These are phyloP conservation scores for Tetraselmis chui DNA, from an alignment of 139 green algal species.

Conservation along the genomic window DNA sequence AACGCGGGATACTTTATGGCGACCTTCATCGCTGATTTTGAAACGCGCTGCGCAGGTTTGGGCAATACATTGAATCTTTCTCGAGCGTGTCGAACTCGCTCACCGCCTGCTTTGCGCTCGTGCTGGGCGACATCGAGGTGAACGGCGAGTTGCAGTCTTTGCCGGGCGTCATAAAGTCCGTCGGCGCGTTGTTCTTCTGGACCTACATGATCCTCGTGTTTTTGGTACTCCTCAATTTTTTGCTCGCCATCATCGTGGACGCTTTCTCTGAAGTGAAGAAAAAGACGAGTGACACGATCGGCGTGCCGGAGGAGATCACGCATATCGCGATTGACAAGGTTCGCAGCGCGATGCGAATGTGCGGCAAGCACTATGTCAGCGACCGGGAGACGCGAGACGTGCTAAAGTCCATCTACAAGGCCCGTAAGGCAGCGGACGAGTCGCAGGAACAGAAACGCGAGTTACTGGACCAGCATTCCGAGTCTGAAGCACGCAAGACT, in stretches of 20 bases:
- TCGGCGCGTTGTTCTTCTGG: conserved; percentile 76
- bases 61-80: conserved; percentile 57
- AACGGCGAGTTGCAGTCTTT: conserved; percentile 55
- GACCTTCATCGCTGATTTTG: too few relatives aligned
- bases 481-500: background rate
- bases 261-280: conserved; percentile 64
- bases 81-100: conserved; percentile 52
- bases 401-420: background rate
- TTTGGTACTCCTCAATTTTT: conserved; percentile 87
- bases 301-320: conserved; percentile 59
- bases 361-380: conserved; percentile 12
- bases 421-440: background rate
- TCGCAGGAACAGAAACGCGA: background rate
- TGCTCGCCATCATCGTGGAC: conserved; percentile 82
- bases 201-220: conserved; percentile 79
- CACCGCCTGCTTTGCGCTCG: conserved; percentile 76
- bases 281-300: conserved; percentile 42
- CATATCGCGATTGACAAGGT: conserved; percentile 52
- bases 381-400: background rate
- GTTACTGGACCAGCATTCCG: background rate
- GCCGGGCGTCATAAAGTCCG: conserved; percentile 48
- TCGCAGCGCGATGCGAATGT: conserved; percentile 36
- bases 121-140: conserved; percentile 72
- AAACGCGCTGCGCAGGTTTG: too few relatives aligned
- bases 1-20: too few relatives aligned